Evolutionary conservation across 495 filamentous ascomycete species (phyloP).

Genomic region (Aspergillus leporis): DNA sequence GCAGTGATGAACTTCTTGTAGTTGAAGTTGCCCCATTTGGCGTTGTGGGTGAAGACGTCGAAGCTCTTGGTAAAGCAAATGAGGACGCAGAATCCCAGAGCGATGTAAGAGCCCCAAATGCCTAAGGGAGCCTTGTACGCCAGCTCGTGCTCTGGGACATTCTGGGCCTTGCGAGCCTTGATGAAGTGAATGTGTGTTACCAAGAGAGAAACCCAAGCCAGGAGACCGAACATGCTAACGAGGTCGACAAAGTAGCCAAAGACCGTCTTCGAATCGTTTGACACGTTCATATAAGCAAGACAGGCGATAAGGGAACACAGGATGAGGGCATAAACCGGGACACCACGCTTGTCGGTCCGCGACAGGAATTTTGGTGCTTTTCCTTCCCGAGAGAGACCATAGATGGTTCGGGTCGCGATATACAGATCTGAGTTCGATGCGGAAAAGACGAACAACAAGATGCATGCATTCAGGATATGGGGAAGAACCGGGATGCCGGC

Average conservation of each 20-base stretch:
- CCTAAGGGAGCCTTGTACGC: slow-evolving; percentile 76
- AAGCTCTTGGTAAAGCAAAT: slow-evolving; percentile 80
- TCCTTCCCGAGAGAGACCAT: slow-evolving; percentile 72
- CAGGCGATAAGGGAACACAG: slow-evolving; percentile 62
- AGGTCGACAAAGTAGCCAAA: slow-evolving; percentile 88
- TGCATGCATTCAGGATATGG: slow-evolving; percentile 62
- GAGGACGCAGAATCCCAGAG: slow-evolving; percentile 66
- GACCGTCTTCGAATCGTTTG: slow-evolving; percentile 63
- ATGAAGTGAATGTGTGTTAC: slow-evolving; percentile 82
- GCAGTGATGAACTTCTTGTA: slow-evolving; percentile 79
- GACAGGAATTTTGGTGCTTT: slow-evolving; percentile 74
- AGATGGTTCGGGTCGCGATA: slow-evolving; percentile 81
- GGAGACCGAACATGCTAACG: slow-evolving; percentile 73
- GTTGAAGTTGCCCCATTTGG: slow-evolving; percentile 57
- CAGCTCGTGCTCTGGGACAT: slow-evolving; percentile 61
- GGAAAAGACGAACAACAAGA: slow-evolving; percentile 77
- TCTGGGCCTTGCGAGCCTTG: slow-evolving; percentile 69
- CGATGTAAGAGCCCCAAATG: slow-evolving; percentile 62
- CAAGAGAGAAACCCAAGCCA: slow-evolving; percentile 85
- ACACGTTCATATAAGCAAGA: slow-evolving; percentile 78
- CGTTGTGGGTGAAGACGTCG: slow-evolving; percentile 60
- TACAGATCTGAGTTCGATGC: slow-evolving; percentile 74
- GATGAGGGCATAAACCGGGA: slow-evolving; percentile 69
- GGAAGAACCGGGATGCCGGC: slow-evolving; percentile 55
- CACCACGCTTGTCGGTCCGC: slow-evolving; percentile 70